These are phyloP conservation scores for Lodderomyces beijingensis DNA, from an alignment of 1,139 yeast genomes.

Conservation along the genomic window DNA sequence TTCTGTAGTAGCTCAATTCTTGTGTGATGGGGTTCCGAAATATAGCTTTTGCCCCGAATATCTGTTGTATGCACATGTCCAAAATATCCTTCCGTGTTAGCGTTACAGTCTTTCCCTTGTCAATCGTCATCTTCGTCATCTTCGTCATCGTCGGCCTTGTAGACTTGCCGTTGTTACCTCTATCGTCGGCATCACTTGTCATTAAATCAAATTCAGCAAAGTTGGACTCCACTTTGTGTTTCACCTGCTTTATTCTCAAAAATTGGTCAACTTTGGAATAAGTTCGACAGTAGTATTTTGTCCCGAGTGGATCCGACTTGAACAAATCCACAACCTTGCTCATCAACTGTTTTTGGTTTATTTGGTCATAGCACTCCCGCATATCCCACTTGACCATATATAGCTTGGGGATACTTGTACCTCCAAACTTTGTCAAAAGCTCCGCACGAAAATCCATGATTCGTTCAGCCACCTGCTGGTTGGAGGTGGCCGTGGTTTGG, in stretches of 20 bases:
- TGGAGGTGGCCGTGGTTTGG: constrained; percentile 18
- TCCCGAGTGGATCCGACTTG: constrained; percentile 17
- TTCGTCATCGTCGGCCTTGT: no score
- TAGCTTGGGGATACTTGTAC: constrained; percentile 32
- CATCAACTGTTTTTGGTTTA: constrained; percentile 50
- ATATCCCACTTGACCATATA: constrained; percentile 73
- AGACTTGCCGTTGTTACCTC: not conserved
- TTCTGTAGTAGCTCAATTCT: constrained; percentile 18
- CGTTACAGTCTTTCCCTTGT: constrained; percentile 24
- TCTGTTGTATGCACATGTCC: constrained; percentile 20
- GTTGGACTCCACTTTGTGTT: constrained; percentile 9
- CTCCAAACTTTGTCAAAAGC: constrained; percentile 15
- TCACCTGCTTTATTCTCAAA: constrained; percentile 7
- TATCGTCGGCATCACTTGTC: not conserved
- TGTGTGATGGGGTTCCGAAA: constrained; percentile 9
- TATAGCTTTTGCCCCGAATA: constrained; percentile 20
- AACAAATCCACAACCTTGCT: constrained; percentile 25
- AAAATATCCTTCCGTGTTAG: constrained; percentile 23
- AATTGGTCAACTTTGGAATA: constrained; percentile 9
- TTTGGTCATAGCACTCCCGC: constrained; percentile 71
- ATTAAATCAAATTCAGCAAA: constrained; percentile 8
- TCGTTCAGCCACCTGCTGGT: constrained; percentile 23
- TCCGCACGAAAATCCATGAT: constrained; percentile 15
- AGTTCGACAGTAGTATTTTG: constrained; percentile 12
- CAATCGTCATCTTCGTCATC: constrained; percentile 14